A percentile compares a stretch with the other conserved stretches of the same genome.
These are phyloP conservation scores for Colletotrichum graminicola DNA, from an alignment of 2,329 filamentous ascomycete species.

Conservation along the genomic window DNA sequence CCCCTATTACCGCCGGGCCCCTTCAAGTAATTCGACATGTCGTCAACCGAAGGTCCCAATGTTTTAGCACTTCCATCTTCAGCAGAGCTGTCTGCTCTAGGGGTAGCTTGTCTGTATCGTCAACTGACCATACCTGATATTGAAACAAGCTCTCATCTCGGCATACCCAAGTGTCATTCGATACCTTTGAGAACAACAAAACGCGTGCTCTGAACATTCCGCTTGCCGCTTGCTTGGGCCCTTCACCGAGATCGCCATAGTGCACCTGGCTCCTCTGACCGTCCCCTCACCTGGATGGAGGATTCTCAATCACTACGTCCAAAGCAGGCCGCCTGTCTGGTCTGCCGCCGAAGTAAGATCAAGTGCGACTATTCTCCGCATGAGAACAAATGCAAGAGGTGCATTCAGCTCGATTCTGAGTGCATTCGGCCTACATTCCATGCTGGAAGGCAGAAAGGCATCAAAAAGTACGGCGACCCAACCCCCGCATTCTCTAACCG, in stretches of 20 bases:
- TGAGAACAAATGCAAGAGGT: slow-evolving; percentile 70
- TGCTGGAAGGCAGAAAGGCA: slow-evolving; percentile 79
- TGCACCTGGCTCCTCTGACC: slow-evolving; percentile 39
- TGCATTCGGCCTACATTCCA: slow-evolving; percentile 81
- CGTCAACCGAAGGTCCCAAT: slow-evolving; percentile 24
- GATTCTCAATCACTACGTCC: slow-evolving; percentile 42
- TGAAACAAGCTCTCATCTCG: slow-evolving; percentile 21
- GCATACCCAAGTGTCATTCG: slow-evolving; percentile 4
- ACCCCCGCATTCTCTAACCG: neutral
- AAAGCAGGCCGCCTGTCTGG: slow-evolving; percentile 68
- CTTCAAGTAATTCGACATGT: slow-evolving; percentile 37
- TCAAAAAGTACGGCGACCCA: slow-evolving; percentile 74
- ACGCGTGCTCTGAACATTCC: slow-evolving; percentile 8
- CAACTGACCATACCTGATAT: slow-evolving; percentile 20
- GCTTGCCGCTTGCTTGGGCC: slow-evolving; percentile 19
- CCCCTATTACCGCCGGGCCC: slow-evolving; percentile 4
- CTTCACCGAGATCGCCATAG: slow-evolving; percentile 37
- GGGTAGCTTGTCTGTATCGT: slow-evolving; percentile 39
- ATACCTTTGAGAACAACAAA: neutral
- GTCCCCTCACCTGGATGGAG: slow-evolving; percentile 42
- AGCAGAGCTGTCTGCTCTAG: slow-evolving; percentile 42
- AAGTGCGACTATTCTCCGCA: slow-evolving; percentile 70
- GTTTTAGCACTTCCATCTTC: slow-evolving; percentile 39
- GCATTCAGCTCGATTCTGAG: slow-evolving; percentile 67
- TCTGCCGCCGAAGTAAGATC: slow-evolving; percentile 76